Evolutionary conservation across 495 filamentous ascomycete genomes (phyloP).

Genomic region (Polyplosphaeria fusca): DNA sequence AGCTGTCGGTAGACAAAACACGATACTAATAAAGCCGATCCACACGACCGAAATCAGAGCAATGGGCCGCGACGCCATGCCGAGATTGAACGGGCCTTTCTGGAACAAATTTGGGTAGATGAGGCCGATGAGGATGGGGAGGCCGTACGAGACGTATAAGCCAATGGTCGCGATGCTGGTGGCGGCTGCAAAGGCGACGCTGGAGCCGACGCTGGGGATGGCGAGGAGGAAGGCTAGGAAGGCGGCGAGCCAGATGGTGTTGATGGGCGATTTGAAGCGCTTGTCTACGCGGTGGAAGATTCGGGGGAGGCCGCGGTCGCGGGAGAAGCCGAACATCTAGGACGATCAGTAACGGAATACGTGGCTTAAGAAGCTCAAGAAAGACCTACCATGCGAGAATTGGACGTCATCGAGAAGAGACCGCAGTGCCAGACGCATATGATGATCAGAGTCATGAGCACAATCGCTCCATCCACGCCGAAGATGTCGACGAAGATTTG

Average conservation of each 20-base stretch:
- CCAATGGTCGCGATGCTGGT: slow-evolving; percentile 64
- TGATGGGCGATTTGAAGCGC: slow-evolving; percentile 50
- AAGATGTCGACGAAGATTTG: slow-evolving; percentile 59
- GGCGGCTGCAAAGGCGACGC: slow-evolving; percentile 59
- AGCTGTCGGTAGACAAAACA: slow-evolving; percentile 63
- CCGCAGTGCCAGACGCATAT: slow-evolving; percentile 61
- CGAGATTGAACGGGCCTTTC: slow-evolving; percentile 56
- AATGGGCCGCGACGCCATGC: slow-evolving; percentile 52
- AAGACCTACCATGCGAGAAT: slow-evolving; percentile 63
- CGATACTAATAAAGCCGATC: slow-evolving; percentile 54
- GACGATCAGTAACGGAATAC: too few relatives aligned
- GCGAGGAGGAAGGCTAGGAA: slow-evolving; percentile 57
- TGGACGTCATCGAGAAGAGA: slow-evolving; percentile 57
- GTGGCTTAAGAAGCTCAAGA: too few relatives aligned
- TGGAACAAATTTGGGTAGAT: slow-evolving; percentile 43
- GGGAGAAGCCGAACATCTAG: slow-evolving; percentile 61
- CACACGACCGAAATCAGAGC: slow-evolving; percentile 53
- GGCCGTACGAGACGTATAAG: slow-evolving; percentile 62
- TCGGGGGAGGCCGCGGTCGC: slow-evolving; percentile 48
- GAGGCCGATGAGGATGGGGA: slow-evolving; percentile 58
- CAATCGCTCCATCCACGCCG: slow-evolving; percentile 54
- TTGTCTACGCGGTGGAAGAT: slow-evolving; percentile 46
- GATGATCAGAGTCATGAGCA: slow-evolving; percentile 56
- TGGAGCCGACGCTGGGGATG: slow-evolving; percentile 58
- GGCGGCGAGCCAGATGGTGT: slow-evolving; percentile 57